These are phyloP conservation scores for Amanita pallidorosea DNA, from an alignment of 768 basidiomycete species.

Conservation along the genomic window DNA sequence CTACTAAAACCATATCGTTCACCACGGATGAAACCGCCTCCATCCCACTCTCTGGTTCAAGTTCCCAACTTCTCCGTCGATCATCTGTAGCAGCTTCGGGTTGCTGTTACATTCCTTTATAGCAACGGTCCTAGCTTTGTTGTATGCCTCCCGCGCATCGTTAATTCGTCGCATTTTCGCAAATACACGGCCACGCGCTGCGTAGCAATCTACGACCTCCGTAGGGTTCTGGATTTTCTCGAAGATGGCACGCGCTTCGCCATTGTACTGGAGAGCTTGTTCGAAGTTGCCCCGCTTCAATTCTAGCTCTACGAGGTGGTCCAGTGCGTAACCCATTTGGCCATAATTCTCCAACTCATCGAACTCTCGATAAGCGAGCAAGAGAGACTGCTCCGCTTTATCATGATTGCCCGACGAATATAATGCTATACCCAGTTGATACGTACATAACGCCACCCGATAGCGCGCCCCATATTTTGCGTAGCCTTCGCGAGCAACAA, in stretches of 20 bases:
- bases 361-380: neutral
- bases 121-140: neutral
- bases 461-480: neutral
- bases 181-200: neutral
- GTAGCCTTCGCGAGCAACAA: neutral
- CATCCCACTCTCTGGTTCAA: neutral
- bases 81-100: neutral
- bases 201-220: neutral
- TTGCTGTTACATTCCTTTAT: neutral
- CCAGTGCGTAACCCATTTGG: neutral
- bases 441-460: neutral
- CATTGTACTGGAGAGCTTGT: conserved; percentile 1
- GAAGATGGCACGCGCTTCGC: neutral
- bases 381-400: neutral
- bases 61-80: neutral
- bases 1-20: no score
- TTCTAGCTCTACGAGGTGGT: neutral
- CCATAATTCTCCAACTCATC: neutral
- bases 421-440: neutral
- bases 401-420: neutral
- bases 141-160: neutral
- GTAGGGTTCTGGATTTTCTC: neutral
- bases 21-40: neutral
- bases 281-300: neutral
- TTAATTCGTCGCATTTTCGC: neutral